phyloP scores from a whole-genome alignment of 257 asterid species.

The Solanum gracilifrons region DNA sequence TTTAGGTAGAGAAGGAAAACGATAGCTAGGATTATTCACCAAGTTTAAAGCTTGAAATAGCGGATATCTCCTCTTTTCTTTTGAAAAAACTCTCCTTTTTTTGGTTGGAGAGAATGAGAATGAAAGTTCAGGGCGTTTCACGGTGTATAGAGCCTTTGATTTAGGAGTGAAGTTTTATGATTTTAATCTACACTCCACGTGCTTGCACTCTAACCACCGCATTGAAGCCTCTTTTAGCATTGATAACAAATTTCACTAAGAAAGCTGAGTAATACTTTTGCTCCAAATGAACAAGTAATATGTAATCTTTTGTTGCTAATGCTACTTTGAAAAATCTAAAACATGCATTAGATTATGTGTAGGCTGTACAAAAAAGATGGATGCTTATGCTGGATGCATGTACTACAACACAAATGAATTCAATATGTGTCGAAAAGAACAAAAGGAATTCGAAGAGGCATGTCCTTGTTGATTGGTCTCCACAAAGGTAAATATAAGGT shows the following conservation, averaged over 20 bases:
- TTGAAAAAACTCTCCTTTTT: not conserved
- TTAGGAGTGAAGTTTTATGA: not conserved
- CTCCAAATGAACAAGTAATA: not conserved
- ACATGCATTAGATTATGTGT: constrained; percentile 3
- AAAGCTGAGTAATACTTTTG: not conserved
- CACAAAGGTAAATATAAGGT: not conserved
- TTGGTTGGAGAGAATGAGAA: not conserved
- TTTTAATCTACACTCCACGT: not conserved
- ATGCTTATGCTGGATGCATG: constrained; percentile 81
- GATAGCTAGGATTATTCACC: not conserved
- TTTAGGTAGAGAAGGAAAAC: not conserved
- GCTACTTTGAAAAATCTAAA: not conserved
- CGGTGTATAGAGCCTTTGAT: not conserved
- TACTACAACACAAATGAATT: constrained; percentile 77
- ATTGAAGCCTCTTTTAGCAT: no score
- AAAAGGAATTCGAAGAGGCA: constrained; percentile 69
- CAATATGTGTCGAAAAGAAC: constrained; percentile 84
- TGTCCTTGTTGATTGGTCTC: constrained; percentile 27
- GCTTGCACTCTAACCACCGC: not conserved
- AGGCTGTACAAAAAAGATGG: constrained; percentile 81
- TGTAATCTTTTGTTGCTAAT: not conserved
- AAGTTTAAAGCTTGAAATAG: not conserved
- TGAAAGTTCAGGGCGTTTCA: not conserved
- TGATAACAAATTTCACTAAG: not conserved
- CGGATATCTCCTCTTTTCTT: not conserved